A percentile compares a stretch with the other conserved stretches of the same genome.
Evolutionary conservation across 1,284 basidiomycete species (phyloP).

Genomic region (Marasmius fiardii): DNA sequence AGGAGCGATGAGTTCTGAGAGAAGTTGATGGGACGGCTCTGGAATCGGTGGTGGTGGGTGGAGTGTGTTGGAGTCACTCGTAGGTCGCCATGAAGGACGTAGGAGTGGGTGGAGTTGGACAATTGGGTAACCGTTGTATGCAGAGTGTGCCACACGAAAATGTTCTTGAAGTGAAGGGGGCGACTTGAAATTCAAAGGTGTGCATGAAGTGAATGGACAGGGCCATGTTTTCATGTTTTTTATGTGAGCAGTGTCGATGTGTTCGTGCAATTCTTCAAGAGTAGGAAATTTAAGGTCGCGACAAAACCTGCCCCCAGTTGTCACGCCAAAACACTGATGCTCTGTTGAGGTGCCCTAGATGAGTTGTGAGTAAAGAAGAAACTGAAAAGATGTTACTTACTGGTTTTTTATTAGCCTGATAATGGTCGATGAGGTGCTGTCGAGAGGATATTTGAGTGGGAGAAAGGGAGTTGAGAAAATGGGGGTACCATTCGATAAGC

Average conservation of each 20-base stretch:
- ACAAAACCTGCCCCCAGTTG: background rate
- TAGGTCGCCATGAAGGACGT: background rate
- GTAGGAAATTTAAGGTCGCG: background rate
- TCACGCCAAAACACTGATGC: background rate
- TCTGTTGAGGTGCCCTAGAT: background rate
- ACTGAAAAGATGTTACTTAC: background rate
- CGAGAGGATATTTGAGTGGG: background rate
- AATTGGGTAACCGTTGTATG: background rate
- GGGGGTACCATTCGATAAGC: background rate
- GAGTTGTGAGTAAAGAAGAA: background rate
- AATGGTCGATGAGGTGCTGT: background rate
- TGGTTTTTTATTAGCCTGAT: background rate
- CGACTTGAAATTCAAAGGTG: too few species aligned
- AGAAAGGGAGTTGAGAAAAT: background rate
- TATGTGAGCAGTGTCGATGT: background rate
- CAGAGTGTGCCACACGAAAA: background rate
- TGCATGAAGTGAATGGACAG: background rate
- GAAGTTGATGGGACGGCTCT: background rate
- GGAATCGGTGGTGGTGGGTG: background rate
- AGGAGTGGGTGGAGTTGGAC: background rate
- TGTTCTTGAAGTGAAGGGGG: background rate
- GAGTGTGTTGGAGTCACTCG: background rate
- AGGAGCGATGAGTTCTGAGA: background rate
- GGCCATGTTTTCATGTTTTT: background rate
- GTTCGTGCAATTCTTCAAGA: background rate